Evolutionary conservation across 257 asterid genomes (phyloP), one percentile per base, ranked within the genome.

Genomic region (Nicotiana otophora): DNA sequence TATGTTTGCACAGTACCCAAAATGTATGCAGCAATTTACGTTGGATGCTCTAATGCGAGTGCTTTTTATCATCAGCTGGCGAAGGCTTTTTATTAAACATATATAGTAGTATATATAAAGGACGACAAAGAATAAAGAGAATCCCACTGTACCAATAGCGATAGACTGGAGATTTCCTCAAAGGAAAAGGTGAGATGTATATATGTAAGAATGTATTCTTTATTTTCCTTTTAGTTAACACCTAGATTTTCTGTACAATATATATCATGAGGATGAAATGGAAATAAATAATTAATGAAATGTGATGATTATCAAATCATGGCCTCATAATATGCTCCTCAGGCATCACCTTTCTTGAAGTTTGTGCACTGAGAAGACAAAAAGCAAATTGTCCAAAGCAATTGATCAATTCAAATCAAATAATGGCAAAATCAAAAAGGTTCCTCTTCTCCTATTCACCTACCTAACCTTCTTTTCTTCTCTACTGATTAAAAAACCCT

Each of bases 251-350:
- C 31, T 61, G 33, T 53, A 77, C 31, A 77, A 77, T 10, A 33
- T 14, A 77, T 10, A 33, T 14, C 34, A 17, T 33, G 28, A 30
- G 33, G n/a, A 31, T 77, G 53, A 31, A 77, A 31, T 64, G 33
- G 30, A 55, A 31, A 54, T 55, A 30, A 54, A 30, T 54, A 28
- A 16, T 30, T 42, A 11, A 60, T 61, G 57, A 80, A 84, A 69
- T 74, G 64, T 69, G 51, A 86, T 85, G 87, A 92, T 92, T 85
- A 88, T 85, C 87, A 89, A 89, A 92, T 91, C 91, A 91, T 91
- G 69, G 82, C 79, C 77, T 80, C 87, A 77, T 84, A 82, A 84
- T 87, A 68, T 75, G 80, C 42, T 74, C 61, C 53, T 85, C 67
- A 60, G 83, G 86, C 69, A 78, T 81, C 85, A 81, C 83, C 89